Base-by-base conservation (phyloP, 192 early-diverging fungal species). In the Dissophora ornata region DNA sequence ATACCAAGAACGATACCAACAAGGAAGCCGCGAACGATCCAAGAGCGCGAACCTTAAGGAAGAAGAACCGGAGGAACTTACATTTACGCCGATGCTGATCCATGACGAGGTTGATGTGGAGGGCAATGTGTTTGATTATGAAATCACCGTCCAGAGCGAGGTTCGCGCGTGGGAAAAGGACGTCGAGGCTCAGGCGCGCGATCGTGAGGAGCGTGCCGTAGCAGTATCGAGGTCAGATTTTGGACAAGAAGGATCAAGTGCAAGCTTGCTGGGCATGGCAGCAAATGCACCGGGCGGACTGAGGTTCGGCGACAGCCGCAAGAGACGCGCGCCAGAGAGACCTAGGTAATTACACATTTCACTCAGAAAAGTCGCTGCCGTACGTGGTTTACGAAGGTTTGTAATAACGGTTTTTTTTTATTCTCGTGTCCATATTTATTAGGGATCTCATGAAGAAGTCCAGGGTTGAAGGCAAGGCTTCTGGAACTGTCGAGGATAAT, bases 41-140 rank as follows among this genome's bases (percentile, higher is more conserved):
- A 22, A 5, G 3, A 16, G 15, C 30, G n/a, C 3, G 7, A 28
- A 36, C 29, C 29, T 18, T 4, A 11, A 33, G 3, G 18, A 34
- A 34, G 58, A 19, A 9, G 28, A 46, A 10, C 1, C n/a, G 22
- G 24, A 25, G 5, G 54, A 57, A 6, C 7, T 49, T 25, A 19
- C 54, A 2, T 56, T 67, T 49, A 47, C 42, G 4, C 64, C 64
- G 15, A 36, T 67, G 10, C 44, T 67, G 64, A 57, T 67, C 18
- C 53, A 67, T 21, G 64, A 67, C 28, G 64, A 67, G 26, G 54
- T 67, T 10, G 53, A 67, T 49, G 34, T 67, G 15, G 54, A 56
- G 21, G 64, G 44, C 18, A 67, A 57, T 25, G 64, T 57, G 1
- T 57, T 57, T 67, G 54, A 67, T 16, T 67, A 25, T 29, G 64